Evolutionary conservation across 495 filamentous ascomycete genomes (phyloP), one percentile per base, ranked within the genome.

Genomic region (Penicillium desertorum): DNA sequence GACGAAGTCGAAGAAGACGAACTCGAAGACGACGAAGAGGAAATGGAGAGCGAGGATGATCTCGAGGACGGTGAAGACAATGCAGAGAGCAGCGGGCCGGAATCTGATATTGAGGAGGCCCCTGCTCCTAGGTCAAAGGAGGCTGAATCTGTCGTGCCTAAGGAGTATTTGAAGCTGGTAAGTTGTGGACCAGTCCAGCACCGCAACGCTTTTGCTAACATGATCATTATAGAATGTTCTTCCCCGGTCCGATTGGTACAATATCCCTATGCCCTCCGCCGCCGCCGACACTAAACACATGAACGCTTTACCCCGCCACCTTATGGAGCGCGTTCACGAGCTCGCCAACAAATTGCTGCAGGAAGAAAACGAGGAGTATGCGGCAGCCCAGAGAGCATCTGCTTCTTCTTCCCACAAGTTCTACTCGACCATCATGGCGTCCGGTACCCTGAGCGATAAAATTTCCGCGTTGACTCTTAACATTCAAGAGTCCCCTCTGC

Each of bases 401-500:
- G 75, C 82, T 22, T 88, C 89, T 42, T 96, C 94, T 1, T 89
- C 92, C 10, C 86, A 92, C 66, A 94, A 88, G 71, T 98, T 98
- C 78, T 85, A 97, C 76, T 88, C 89, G 2, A 95, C 91, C 5
- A 96, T 98, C 69, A 97, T 98, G 94, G 76, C 91, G 16, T 91
- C 92, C 2, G 94, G 94, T 75, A 98, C 95, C 8, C 81, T 96
- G 51, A 94, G 91, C 34, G 94, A 98, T 74, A 98, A 96, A 71
- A 89, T 97, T 29, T 97, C 95, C 3, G 94, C 94, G 6, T 74
- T 97, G 62, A 98, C 94, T 2, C 78, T 98, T 45, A 87, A 91
- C 23, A 87, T 96, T 14, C 94, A 98, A 74, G 94, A 98, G 67
- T 98, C 94, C 4, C 94, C 94, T 5, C 73, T 98, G 45, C 94